These are phyloP conservation scores for Acanthamoeba sp. DNA, from an alignment of 208 protist genomes.

Conservation along the genomic window DNA sequence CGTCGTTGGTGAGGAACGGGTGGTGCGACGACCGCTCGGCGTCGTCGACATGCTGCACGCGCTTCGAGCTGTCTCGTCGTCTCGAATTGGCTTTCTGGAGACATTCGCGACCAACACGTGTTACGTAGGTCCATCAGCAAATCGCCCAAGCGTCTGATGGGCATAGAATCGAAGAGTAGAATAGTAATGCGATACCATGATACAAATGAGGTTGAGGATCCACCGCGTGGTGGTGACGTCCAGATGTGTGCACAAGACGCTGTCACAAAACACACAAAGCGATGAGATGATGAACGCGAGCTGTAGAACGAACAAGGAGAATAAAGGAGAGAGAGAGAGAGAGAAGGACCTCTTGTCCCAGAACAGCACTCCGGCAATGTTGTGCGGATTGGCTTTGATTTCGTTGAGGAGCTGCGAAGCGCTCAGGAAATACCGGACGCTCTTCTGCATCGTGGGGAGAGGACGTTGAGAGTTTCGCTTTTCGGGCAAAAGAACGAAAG, in stretches of 20 bases:
- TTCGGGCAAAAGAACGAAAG: neutral
- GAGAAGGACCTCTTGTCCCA: constrained; percentile 40
- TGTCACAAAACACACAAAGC: no score
- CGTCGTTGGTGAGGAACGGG: neutral
- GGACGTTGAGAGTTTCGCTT: neutral
- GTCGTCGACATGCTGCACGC: constrained; percentile 42
- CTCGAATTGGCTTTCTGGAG: neutral
- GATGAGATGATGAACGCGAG: no score
- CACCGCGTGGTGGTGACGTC: neutral
- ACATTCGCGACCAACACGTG: neutral
- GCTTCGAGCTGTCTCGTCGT: neutral
- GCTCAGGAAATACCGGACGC: neutral
- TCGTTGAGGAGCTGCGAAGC: constrained; percentile 55
- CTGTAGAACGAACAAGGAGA: no score
- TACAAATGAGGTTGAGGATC: constrained; percentile 51
- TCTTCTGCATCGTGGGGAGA: neutral
- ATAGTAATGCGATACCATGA: neutral
- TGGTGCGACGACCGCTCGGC: constrained; percentile 45
- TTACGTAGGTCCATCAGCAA: no score
- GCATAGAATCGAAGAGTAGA: neutral
- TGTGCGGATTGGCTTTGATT: constrained; percentile 26
- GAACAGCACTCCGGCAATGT: neutral
- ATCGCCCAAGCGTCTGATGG: no score
- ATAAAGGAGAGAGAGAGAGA: neutral
- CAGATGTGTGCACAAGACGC: constrained; percentile 44